Conservation (phyloP, 768 basidiomycete genomes). For the Hypholoma fasciculare region DNA sequence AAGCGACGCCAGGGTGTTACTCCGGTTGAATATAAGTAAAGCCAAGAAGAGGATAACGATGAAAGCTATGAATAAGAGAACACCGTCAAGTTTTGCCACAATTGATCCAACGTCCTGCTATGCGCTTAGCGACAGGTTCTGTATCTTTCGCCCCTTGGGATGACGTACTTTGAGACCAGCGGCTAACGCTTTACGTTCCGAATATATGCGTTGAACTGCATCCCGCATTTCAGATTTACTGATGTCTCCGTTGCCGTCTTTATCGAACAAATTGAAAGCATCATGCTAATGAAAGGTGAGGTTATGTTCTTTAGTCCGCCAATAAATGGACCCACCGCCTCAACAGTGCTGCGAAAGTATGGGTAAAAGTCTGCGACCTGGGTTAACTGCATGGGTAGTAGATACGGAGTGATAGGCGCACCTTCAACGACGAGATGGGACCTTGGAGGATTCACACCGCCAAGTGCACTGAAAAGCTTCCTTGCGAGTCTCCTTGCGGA, state of each 20-base stretch:
- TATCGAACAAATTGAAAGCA: constrained; percentile 73
- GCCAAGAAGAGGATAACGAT: constrained; percentile 65
- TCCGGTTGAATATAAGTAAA: constrained; percentile 72
- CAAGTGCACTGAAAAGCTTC: constrained; percentile 66
- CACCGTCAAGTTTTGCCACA: constrained; percentile 77
- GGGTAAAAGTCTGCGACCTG: constrained; percentile 60
- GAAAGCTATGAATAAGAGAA: constrained; percentile 59
- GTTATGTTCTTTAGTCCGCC: constrained; percentile 6
- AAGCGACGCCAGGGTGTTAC: constrained; percentile 66
- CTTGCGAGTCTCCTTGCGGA: constrained; percentile 69
- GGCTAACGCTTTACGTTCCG: constrained; percentile 71
- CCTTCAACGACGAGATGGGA: constrained; percentile 69
- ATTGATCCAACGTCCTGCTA: constrained; percentile 69
- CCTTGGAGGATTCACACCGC: constrained; percentile 57
- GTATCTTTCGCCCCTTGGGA: not conserved
- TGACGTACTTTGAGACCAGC: constrained; percentile 63
- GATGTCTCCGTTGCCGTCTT: constrained; percentile 83
- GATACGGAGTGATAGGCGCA: constrained; percentile 19
- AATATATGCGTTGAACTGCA: constrained; percentile 78
- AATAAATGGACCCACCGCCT: constrained; percentile 52
- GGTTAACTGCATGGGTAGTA: not conserved
- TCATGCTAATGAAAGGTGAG: constrained; percentile 42
- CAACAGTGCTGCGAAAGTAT: constrained; percentile 70
- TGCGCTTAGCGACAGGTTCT: constrained; percentile 1
- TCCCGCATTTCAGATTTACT: constrained; percentile 79